Base-by-base conservation (phyloP, 495 filamentous ascomycete species). In the Immersiella caudata region DNA sequence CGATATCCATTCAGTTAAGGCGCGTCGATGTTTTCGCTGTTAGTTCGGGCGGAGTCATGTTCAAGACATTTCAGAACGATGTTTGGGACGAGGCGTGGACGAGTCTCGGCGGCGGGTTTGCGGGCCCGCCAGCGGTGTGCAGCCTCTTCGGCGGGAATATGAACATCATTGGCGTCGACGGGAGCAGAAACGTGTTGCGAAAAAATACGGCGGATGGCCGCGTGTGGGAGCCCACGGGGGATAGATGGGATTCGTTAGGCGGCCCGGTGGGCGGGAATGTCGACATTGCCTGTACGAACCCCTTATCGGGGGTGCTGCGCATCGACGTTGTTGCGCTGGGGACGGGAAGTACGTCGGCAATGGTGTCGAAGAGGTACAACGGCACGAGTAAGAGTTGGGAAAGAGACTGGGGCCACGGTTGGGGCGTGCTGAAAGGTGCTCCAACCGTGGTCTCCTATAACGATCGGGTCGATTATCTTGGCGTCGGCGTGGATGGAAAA, bases 351-450 rank as follows among this genome's bases (percentile, higher is more conserved):
- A 20, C 22, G 26, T 2, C 40, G 26, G 24, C 25, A 1, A 59
- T 59, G 26, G 56, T 35, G 1, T 59, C 18, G 1, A 59, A 33
- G 56, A 59, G 26, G 56, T 59, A 25, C 25, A 59, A 59, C 25
- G 26, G 22, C 27, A 59, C 56, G 4, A 26, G 6, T 27, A 4
- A 2, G 56, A 26, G 25, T 5, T n/a, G 26, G 16, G 56, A n/a
- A 8, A 20, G 25, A 25, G 22, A 20, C 7, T 26, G 14, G 9
- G 26, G 24, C 18, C 16, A 27, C 18, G 25, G 56, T 8, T 55
- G 14, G 16, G 21, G 52, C 25, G 22, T 11, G 22, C 26, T 59
- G 8, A 27, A 33, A 20, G 56, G 56, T 1, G 56, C 21, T 59
- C 56, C 56, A 1, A 26, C 26, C 25, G 26, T 59, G 21, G 56